phyloP scores from a whole-genome alignment of 495 filamentous ascomycete species.

The Annulohypoxylon moriforme region DNA sequence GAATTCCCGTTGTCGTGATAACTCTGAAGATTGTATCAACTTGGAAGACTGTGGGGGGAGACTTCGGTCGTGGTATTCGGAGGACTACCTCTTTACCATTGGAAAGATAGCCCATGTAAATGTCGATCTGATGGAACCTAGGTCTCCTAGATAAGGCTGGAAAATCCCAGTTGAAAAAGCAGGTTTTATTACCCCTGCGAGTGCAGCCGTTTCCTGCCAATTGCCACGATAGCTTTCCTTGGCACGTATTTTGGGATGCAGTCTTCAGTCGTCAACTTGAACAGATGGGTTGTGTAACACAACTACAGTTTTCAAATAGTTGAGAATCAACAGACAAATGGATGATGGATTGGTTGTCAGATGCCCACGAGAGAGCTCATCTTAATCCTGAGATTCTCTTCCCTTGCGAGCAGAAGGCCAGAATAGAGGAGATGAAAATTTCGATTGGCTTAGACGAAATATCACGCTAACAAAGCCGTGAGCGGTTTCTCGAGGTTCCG shows the following conservation, averaged over 20 bases:
- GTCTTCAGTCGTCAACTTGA: conserved; percentile 24
- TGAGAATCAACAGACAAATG: conserved; percentile 10
- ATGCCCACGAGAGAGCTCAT: conserved; percentile 26
- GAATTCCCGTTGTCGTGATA: conserved; percentile 22
- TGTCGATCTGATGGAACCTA: conserved; percentile 38
- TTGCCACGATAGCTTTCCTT: conserved; percentile 36
- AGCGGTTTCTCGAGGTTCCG: conserved; percentile 6
- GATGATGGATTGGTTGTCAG: conserved; percentile 27
- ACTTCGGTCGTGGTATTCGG: conserved; percentile 8
- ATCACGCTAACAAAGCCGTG: not conserved
- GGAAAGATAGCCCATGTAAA: conserved; percentile 26
- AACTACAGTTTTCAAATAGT: conserved; percentile 13
- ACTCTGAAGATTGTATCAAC: conserved; percentile 5
- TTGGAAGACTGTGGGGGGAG: conserved; percentile 20
- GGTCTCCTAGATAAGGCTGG: conserved; percentile 38
- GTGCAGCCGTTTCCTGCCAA: conserved; percentile 33
- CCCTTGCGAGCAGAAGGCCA: conserved; percentile 1
- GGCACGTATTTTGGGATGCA: conserved; percentile 19
- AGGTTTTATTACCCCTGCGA: conserved; percentile 41
- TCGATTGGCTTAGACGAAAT: not conserved
- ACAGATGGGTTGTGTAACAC: conserved; percentile 1
- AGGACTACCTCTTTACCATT: conserved; percentile 2
- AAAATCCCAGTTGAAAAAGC: conserved; percentile 36
- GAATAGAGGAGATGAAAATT: not conserved
- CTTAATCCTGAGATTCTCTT: not conserved